phyloP scores from a whole-genome alignment of 768 basidiomycete species.

The Amanita pallidorosea region DNA sequence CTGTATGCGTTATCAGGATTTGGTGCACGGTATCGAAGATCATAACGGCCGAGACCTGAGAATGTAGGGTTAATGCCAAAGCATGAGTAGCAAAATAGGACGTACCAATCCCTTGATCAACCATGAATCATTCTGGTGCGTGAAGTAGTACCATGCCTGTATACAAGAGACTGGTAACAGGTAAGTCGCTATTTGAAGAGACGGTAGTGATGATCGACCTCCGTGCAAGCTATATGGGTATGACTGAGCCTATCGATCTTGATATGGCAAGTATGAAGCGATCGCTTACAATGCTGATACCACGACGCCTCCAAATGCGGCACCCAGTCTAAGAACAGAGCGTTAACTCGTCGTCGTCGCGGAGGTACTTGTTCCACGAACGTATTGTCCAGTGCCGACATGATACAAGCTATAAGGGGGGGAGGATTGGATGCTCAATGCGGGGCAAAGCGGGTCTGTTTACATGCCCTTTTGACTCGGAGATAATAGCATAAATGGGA shows the following conservation, averaged over 20 bases:
- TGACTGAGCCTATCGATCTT: not conserved
- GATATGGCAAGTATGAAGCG: not conserved
- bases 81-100: not conserved
- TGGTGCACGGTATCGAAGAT: constrained; percentile 44
- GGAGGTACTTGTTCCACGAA: constrained; percentile 11
- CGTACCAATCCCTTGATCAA: constrained; percentile 34
- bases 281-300: constrained; percentile 33
- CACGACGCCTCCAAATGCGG: constrained; percentile 38
- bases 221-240: constrained; percentile 32
- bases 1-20: constrained; percentile 40
- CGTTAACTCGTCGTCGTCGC: not conserved
- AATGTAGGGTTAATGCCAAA: not conserved
- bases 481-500: not conserved
- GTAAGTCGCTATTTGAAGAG: not conserved
- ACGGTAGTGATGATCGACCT: constrained; percentile 19
- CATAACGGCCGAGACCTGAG: constrained; percentile 38
- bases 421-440: not conserved
- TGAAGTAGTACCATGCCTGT: constrained; percentile 46
- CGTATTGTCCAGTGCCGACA: constrained; percentile 19
- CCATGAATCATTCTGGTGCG: constrained; percentile 40
- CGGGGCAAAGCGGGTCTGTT: not conserved
- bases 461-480: not conserved
- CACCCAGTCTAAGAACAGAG: constrained; percentile 28
- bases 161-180: constrained; percentile 33
- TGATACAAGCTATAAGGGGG: not conserved